phyloP scores from a whole-genome alignment of 306 rosid genomes.

The Medicago truncatula region MtrunA17r5.0-ANR NC_053043.1:1113001-1113500 shows the following conservation, averaged over 20 bases:
- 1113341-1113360: background rate
- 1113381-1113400: background rate
- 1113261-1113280: background rate
- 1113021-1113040: slow-evolving; percentile 89
- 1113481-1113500: background rate
- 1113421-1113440: background rate
- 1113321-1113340: background rate
- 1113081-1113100: slow-evolving; percentile 19
- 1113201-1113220: background rate
- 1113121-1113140: background rate
- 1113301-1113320: background rate
- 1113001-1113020: slow-evolving; percentile 80
- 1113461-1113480: background rate
- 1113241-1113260: background rate
- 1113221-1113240: background rate
- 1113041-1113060: slow-evolving; percentile 79
- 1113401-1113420: background rate
- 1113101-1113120: slow-evolving; percentile 19
- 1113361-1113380: background rate
- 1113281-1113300: background rate
- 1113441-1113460: background rate
- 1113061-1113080: slow-evolving; percentile 31
- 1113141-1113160: slow-evolving; percentile 1
- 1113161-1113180: slow-evolving; percentile 19
- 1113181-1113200: background rate